Base-by-base conservation (phyloP, 306 rosid genomes). In the Sophora flavescens region DNA sequence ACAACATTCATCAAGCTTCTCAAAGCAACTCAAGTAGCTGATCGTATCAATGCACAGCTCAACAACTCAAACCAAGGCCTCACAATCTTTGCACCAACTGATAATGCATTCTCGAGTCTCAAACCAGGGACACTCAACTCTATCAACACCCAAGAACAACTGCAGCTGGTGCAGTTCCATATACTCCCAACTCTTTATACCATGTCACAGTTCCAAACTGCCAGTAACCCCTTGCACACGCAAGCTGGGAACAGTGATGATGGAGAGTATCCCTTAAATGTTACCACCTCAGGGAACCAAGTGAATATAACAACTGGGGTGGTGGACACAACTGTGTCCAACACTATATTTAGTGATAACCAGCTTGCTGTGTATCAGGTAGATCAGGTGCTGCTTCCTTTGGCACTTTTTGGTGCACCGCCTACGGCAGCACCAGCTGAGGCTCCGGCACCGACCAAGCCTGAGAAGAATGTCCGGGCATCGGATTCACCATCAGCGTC, bases 71-170 rank as follows among this genome's bases (percentile, higher is more conserved):
- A 86, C 75, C 98, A 92, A 65, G 99, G 99, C 73, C 61, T 95
- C 6, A 91, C 97, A 2, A 52, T 95, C 35, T 95, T 95, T n/a
- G 99, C 98, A 9, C 99, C 99, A 16, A 87, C 98, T 0, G 99
- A 92, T 26, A 87, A 87, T 8, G 96, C 98, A 50, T 95, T 95
- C 63, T 48, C 96, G 0, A 78, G 45, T 47, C 88, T 95, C 58
- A 88, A 89, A 65, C 16, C 97, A 0, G 99, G 98, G 3, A 68
- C 93, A 0, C 75, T 95, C 4, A 95, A 92, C 77, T 85, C 97
- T 38, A 89, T 95, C 6, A 76, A 81, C 17, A 67, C 90, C 11
- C 97, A 92, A 53, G 87, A 95, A 50, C 94, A 95, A 18, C 84
- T 92, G 6, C 91, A 86, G 75, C 51, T 92, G 11, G 10, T 92